Evolutionary conservation across 2,329 filamentous ascomycete species (phyloP), one percentile per base, ranked within the genome.

Genomic region (Penicillium sp.): DNA sequence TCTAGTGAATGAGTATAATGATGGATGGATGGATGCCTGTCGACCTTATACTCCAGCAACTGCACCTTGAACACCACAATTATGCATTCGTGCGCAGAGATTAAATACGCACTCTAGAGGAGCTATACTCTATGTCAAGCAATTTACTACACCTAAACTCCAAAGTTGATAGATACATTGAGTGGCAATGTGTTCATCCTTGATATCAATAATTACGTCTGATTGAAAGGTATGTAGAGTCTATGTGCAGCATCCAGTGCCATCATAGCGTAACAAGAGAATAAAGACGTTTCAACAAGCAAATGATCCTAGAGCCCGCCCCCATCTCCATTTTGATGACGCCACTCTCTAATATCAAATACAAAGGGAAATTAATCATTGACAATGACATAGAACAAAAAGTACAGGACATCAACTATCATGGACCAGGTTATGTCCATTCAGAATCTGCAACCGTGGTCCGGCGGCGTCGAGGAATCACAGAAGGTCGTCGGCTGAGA

Each of bases 361-460:
- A 58, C 37, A 59, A 45, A 56, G 47, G 31, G 35, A 51, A 5
- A 13, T 43, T 39, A 31, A 50, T n/a, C 14, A 33, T 41, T 26
- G 37, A 35, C 21, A 50, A 16, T 33, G 45, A 27, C 16, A 53
- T 41, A 26, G 16, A 48, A 19, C 41, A 51, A 41, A 19, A 26
- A 14, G n/a, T 22, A 27, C 22, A 24, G 4, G 19, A 53, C 21
- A 53, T 59, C 21, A 59, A 60, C 7, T 35, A 16, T 46, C 22
- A 22, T 2, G 16, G 29, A 27, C 27, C 22, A 61, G 52, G 21
- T 62, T 60, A 71, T 35, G 67, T 61, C 71, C 74, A 76, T 44
- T 76, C 74, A n/a, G 71, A 59, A 39, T 75, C 73, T n/a, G 64
- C 63, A 55, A 68, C 70, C 22, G 73, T 74, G 31, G 68, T 72